Base-by-base conservation (phyloP, 768 basidiomycete species). In the Trametes maxima region DNA sequence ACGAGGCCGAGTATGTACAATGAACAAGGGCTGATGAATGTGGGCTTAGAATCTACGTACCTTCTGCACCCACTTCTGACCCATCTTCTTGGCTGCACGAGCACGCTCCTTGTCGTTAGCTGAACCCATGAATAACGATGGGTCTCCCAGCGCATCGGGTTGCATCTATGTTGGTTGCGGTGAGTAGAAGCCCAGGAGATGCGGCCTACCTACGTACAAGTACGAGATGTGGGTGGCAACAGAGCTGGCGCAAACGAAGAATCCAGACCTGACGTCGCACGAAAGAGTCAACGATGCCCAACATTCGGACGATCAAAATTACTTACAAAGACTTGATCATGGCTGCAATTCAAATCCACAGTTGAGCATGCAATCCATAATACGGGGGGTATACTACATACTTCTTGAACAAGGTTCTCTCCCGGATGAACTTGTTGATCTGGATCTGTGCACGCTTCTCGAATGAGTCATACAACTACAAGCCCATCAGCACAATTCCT, bases 351-450 rank as follows among this genome's bases (percentile, higher is more conserved):
- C 5, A 46, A 13, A 24, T 21, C n/a, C 10, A 14, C 46, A 39
- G n/a, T 11, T 5, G 3, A 17, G 22, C 17, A 14, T n/a, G 1
- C 45, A 28, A 1, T 25, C 3, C 2, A 2, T 10, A 7, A 22
- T n/a, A 22, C 12, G 19, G 19, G 7, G n/a, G n/a, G n/a, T n/a
- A n/a, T n/a, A 25, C 22, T 3, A 78, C 83, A 39, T 68, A 90
- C 85, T 92, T 87, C 71, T 91, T 88, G 28, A 91, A 67, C 5
- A 92, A 76, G 0, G 87, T 89, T n/a, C 84, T 76, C 19, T 81
- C 81, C 24, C 77, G 79, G 67, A 89, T 80, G 72, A 85, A 90
- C 65, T 79, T 81, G 62, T 82, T 87, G 44, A 88, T 68, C 21
- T 77, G 76, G 22, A 87, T 77, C 67, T 82, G 82, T 3, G 82